phyloP scores from a whole-genome alignment of 2,329 filamentous ascomycete species.

The Clathrospora elynae region DNA sequence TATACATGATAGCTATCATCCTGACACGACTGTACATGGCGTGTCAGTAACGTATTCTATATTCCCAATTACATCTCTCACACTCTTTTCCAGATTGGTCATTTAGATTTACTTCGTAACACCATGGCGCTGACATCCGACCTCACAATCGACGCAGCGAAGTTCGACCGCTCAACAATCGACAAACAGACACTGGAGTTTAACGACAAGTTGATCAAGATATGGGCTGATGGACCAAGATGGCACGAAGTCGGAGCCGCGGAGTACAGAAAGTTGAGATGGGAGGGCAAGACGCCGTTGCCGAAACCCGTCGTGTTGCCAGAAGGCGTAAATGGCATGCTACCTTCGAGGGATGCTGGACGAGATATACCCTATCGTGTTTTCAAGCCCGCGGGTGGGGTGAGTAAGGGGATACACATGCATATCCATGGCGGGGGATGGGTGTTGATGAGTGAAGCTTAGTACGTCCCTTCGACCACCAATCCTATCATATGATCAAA shows the following conservation, averaged over 20 bases:
- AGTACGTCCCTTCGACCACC: slow-evolving; percentile 13
- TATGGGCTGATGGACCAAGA: slow-evolving; percentile 52
- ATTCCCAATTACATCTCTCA: no score
- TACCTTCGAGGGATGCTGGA: slow-evolving; percentile 59
- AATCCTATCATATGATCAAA: no score
- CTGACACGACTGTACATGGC: background rate
- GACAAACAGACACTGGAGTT: slow-evolving; percentile 51
- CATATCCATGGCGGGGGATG: slow-evolving; percentile 63
- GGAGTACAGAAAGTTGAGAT: slow-evolving; percentile 60
- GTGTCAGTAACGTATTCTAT: no score
- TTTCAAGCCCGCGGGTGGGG: slow-evolving; percentile 56
- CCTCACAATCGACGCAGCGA: slow-evolving; percentile 49
- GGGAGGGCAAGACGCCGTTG: slow-evolving; percentile 59
- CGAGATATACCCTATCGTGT: slow-evolving; percentile 60
- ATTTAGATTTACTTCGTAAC: no score
- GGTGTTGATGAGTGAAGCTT: slow-evolving; percentile 50
- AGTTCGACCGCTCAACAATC: slow-evolving; percentile 51
- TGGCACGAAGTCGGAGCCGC: slow-evolving; percentile 62
- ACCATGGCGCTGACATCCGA: slow-evolving; percentile 47
- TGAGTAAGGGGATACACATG: slow-evolving; percentile 55
- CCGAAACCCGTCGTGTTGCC: slow-evolving; percentile 55
- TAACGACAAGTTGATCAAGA: slow-evolving; percentile 53
- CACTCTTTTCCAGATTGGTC: no score
- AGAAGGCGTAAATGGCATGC: slow-evolving; percentile 52
- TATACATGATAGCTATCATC: background rate